Percentiles rank a stretch among this genome's conserved stretches.
Conservation (phyloP, 345 rosid genomes). For the Linum usitatissimum region DNA sequence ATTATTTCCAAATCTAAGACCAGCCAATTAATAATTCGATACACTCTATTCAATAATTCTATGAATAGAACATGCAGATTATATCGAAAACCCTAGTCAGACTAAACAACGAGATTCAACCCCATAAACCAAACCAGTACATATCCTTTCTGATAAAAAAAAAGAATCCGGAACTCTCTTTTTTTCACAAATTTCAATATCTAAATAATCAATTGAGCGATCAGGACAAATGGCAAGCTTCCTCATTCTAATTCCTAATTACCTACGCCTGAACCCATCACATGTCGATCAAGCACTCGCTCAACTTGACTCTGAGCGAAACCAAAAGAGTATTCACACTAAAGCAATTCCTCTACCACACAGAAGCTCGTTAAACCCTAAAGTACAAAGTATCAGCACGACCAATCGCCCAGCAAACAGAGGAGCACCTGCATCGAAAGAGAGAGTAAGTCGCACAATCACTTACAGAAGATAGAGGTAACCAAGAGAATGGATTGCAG, state of each 20-base stretch:
- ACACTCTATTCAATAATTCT: background rate
- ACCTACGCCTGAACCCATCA: background rate
- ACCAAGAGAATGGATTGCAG: conserved; percentile 59
- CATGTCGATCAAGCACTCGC: too few relatives aligned
- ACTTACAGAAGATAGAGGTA: conserved; percentile 57
- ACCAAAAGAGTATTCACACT: background rate
- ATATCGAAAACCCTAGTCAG: conserved; percentile 2
- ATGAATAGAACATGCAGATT: background rate
- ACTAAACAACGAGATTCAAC: background rate
- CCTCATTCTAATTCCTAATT: background rate
- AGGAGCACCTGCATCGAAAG: background rate
- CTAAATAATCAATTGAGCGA: background rate
- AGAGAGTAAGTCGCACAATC: conserved; percentile 4
- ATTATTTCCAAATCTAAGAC: background rate
- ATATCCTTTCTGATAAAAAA: background rate
- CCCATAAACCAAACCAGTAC: background rate
- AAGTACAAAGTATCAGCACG: background rate
- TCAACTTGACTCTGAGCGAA: background rate
- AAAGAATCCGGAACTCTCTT: too few relatives aligned
- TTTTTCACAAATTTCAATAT: background rate
- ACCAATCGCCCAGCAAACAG: background rate
- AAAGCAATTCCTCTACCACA: too few relatives aligned
- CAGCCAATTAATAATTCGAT: background rate
- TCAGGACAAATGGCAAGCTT: background rate
- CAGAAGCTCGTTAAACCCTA: background rate